These are phyloP conservation scores for Mycena venus DNA, from an alignment of 768 basidiomycete genomes.

Conservation along the genomic window DNA sequence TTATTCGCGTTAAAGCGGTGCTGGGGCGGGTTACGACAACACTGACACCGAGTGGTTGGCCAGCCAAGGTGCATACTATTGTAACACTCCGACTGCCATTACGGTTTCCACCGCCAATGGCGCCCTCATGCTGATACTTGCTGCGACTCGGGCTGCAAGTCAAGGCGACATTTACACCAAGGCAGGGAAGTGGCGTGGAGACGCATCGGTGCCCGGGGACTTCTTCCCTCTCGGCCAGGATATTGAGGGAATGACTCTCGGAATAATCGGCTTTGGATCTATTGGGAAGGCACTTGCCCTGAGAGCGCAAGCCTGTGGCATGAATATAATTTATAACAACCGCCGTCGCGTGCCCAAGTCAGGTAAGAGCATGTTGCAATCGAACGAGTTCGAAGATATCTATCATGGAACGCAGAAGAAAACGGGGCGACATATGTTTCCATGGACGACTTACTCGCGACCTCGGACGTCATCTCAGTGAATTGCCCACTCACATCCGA, in stretches of 20 bases:
- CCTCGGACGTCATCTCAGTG: constrained; percentile 37
- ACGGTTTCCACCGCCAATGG: constrained; percentile 36
- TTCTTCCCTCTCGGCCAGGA: constrained; percentile 27
- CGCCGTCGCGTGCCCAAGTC: constrained; percentile 29
- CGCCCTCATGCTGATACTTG: constrained; percentile 37
- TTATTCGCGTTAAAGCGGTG: constrained; percentile 24
- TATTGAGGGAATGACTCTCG: constrained; percentile 34
- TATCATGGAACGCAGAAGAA: constrained; percentile 24
- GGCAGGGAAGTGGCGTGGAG: constrained; percentile 34
- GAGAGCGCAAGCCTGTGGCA: constrained; percentile 36
- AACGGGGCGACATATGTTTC: constrained; percentile 32
- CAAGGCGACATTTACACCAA: constrained; percentile 34
- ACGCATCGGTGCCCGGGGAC: constrained; percentile 20
- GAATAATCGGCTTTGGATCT: constrained; percentile 38
- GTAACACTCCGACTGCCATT: constrained; percentile 26
- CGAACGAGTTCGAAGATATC: background rate
- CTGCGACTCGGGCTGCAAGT: constrained; percentile 30
- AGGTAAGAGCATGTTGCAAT: background rate
- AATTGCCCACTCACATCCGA: constrained; percentile 35
- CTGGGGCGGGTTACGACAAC: constrained; percentile 32
- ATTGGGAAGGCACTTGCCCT: constrained; percentile 36
- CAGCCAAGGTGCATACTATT: constrained; percentile 32
- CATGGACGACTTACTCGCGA: constrained; percentile 33
- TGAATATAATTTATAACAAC: constrained; percentile 39
- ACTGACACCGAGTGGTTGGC: constrained; percentile 34